Conservation (phyloP, 805 yeast genomes). For the Starmerella geochares region DNA sequence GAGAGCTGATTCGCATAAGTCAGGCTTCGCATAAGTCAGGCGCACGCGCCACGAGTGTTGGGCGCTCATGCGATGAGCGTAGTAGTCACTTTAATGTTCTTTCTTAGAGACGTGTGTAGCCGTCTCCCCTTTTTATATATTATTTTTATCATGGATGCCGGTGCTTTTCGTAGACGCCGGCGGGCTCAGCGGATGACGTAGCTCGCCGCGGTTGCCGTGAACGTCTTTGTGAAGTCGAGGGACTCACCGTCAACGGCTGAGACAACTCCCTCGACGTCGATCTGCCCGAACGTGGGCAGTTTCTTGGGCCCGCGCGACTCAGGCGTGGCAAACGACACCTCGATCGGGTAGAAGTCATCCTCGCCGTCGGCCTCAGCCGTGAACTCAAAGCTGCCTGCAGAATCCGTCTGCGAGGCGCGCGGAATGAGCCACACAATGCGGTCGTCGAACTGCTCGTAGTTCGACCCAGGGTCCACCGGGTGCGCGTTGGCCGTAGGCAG, state of each 20-base stretch:
- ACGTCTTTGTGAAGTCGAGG: slow-evolving; percentile 20
- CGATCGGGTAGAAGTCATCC: slow-evolving; percentile 82
- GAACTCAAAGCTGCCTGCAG: slow-evolving; percentile 68
- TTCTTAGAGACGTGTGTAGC: background rate
- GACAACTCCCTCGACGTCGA: slow-evolving; percentile 52
- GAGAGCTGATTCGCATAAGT: too few relatives aligned
- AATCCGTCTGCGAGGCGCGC: slow-evolving; percentile 39
- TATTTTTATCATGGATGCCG: too few relatives aligned
- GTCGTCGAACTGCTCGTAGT: slow-evolving; percentile 47
- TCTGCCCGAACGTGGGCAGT: slow-evolving; percentile 49
- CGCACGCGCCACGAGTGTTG: too few relatives aligned
- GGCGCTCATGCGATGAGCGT: too few relatives aligned
- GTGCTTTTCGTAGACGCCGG: too few relatives aligned
- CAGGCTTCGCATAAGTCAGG: too few relatives aligned
- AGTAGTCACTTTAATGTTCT: background rate
- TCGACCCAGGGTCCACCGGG: slow-evolving; percentile 33
- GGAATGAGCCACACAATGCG: slow-evolving; percentile 61
- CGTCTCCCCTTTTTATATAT: background rate
- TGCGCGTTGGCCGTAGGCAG: slow-evolving; percentile 50
- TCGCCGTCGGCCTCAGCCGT: slow-evolving; percentile 64
- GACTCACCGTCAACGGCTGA: slow-evolving; percentile 34
- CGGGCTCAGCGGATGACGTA: slow-evolving; percentile 23
- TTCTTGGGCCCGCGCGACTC: slow-evolving; percentile 31
- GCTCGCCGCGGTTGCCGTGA: slow-evolving; percentile 21
- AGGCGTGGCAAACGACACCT: slow-evolving; percentile 44